These are phyloP conservation scores for Dipteronia sinensis DNA, from an alignment of 345 rosid species.

Conservation along the genomic window DNA sequence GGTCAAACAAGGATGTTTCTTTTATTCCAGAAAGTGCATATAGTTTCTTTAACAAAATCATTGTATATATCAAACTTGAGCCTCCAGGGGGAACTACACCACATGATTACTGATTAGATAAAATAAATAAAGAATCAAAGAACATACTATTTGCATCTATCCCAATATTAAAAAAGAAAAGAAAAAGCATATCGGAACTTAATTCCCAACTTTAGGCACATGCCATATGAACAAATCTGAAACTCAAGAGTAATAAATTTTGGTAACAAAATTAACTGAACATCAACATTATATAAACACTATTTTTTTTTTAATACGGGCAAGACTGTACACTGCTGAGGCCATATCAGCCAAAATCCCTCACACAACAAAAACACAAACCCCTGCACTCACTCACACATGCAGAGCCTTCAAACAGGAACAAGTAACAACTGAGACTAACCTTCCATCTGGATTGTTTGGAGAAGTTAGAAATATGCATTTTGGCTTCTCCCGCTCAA, in stretches of 20 bases:
- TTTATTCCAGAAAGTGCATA: neutral
- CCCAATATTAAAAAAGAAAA: neutral
- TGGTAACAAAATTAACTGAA: neutral
- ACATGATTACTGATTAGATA: neutral
- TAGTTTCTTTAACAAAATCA: neutral
- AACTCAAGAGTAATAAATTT: neutral
- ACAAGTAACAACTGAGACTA: neutral
- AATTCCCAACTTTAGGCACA: neutral
- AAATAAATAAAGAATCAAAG: neutral
- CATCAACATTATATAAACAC: neutral
- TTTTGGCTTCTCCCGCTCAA: constrained; percentile 77
- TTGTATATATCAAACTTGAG: constrained; percentile 6
- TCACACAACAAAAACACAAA: neutral
- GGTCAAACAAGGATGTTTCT: neutral
- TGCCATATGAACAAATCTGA: neutral
- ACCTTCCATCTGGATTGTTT: constrained; percentile 99
- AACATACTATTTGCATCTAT: neutral
- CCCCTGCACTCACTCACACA: neutral
- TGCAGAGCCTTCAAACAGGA: neutral
- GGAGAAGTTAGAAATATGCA: constrained; percentile 95
- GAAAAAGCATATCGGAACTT: neutral
- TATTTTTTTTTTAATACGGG: neutral
- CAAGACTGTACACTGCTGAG: neutral
- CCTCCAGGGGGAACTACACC: neutral
- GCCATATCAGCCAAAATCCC: neutral